These are phyloP conservation scores for Tolypocladium endophyticum DNA, from an alignment of 2,329 filamentous ascomycete species.

Conservation along the genomic window DNA sequence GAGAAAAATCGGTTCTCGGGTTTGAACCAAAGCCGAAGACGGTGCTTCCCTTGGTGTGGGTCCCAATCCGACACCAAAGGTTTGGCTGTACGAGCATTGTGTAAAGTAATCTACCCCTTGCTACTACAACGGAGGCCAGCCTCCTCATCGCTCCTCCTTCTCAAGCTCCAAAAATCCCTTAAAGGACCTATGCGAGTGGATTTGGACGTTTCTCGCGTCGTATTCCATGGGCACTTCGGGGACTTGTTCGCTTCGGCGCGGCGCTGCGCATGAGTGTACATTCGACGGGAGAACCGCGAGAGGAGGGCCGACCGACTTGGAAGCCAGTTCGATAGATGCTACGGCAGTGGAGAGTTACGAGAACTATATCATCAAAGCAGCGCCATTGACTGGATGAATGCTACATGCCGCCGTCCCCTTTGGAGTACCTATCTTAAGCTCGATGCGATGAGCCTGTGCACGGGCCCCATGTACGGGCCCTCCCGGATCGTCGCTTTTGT, in stretches of 20 bases:
- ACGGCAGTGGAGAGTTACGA: too few species aligned
- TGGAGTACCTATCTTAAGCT: background rate
- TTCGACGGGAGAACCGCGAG: too few species aligned
- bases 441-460: constrained; percentile 1
- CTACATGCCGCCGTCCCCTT: constrained; percentile 20
- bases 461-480: constrained; percentile 21
- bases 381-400: too few species aligned
- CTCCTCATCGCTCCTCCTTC: background rate
- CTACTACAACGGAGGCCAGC: background rate
- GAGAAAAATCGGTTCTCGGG: background rate
- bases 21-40: background rate
- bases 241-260: too few species aligned
- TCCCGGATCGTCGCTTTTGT: constrained; percentile 40
- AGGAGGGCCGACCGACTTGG: too few species aligned
- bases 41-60: background rate
- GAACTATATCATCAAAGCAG: too few species aligned
- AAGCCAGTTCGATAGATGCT: too few species aligned
- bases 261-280: too few species aligned
- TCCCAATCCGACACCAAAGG: background rate
- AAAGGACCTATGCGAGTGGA: background rate
- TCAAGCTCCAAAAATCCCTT: background rate
- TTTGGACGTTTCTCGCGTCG: too few species aligned
- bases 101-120: too few species aligned
- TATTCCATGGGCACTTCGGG: too few species aligned
- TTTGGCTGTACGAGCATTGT: too few species aligned